These are phyloP conservation scores for Apiotrichum mycotoxinovorans DNA, from an alignment of 1,284 basidiomycete genomes.

Conservation along the genomic window DNA sequence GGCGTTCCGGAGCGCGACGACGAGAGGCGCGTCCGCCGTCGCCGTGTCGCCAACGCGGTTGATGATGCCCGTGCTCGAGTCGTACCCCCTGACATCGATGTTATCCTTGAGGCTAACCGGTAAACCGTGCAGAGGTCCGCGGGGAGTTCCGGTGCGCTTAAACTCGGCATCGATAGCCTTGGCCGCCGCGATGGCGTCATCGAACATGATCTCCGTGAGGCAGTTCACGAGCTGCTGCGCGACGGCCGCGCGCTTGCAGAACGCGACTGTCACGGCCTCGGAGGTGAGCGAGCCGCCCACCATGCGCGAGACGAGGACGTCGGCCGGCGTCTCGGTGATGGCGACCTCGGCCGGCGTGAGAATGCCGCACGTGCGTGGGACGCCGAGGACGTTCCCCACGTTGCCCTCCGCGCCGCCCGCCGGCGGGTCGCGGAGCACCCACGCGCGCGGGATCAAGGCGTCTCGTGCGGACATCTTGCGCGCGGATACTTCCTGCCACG, in stretches of 20 bases:
- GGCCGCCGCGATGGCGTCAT: conserved; percentile 44
- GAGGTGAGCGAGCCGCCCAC: conserved; percentile 18
- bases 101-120: conserved; percentile 60
- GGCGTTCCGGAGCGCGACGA: conserved; percentile 15
- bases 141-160: conserved; percentile 50
- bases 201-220: conserved; percentile 49
- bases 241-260: conserved; percentile 70
- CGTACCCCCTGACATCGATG: conserved; percentile 47
- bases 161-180: conserved; percentile 46
- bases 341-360: conserved; percentile 61
- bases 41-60: conserved; percentile 10
- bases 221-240: conserved; percentile 66
- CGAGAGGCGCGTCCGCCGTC: conserved; percentile 19
- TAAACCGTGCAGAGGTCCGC: conserved; percentile 61
- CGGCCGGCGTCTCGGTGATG: conserved; percentile 58
- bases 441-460: conserved; percentile 58
- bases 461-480: conserved; percentile 56
- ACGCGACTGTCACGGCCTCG: conserved; percentile 51
- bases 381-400: conserved; percentile 56
- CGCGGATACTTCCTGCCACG: conserved; percentile 56
- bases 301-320: conserved; percentile 27
- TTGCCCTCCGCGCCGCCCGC: no score
- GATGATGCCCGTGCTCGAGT: conserved; percentile 16
- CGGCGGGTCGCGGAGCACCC: no score
- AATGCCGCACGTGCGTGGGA: conserved; percentile 61